phyloP scores from a whole-genome alignment of 2,329 filamentous ascomycete genomes.

The Pseudogymnoascus sp. region DNA sequence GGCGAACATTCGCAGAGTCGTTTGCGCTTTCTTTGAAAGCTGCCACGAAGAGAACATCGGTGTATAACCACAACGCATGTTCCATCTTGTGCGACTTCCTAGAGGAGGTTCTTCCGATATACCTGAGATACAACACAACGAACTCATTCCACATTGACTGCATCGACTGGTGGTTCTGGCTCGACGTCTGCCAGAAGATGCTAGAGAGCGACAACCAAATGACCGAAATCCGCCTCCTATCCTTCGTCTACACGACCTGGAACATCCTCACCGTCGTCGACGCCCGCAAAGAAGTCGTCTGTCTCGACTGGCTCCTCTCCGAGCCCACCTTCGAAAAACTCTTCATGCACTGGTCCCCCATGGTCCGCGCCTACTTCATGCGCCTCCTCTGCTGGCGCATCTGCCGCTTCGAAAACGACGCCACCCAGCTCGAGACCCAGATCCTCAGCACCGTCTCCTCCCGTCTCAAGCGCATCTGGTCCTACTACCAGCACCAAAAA shows the following conservation, averaged over 20 bases:
- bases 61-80: conserved; percentile 63
- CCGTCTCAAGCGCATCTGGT: conserved; percentile 53
- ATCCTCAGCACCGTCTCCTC: conserved; percentile 51
- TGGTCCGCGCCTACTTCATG: conserved; percentile 71
- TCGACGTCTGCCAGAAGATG: conserved; percentile 59
- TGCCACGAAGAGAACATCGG: conserved; percentile 52
- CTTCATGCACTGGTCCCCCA: conserved; percentile 70
- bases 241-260: conserved; percentile 62
- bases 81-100: conserved; percentile 68
- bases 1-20: conserved; percentile 53
- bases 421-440: conserved; percentile 43
- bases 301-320: conserved; percentile 54
- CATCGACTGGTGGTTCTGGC: conserved; percentile 61
- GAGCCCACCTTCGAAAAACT: conserved; percentile 55
- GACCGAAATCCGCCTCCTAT: conserved; percentile 61
- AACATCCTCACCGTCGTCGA: conserved; percentile 47
- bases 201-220: conserved; percentile 63
- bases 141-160: conserved; percentile 34
- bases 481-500: conserved; percentile 53
- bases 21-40: conserved; percentile 56
- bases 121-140: conserved; percentile 51
- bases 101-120: conserved; percentile 58
- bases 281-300: conserved; percentile 50
- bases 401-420: conserved; percentile 50
- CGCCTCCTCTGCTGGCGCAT: conserved; percentile 64